These are phyloP conservation scores for Rhizopogon sp. DNA, from an alignment of 768 basidiomycete genomes.

Conservation along the genomic window DNA sequence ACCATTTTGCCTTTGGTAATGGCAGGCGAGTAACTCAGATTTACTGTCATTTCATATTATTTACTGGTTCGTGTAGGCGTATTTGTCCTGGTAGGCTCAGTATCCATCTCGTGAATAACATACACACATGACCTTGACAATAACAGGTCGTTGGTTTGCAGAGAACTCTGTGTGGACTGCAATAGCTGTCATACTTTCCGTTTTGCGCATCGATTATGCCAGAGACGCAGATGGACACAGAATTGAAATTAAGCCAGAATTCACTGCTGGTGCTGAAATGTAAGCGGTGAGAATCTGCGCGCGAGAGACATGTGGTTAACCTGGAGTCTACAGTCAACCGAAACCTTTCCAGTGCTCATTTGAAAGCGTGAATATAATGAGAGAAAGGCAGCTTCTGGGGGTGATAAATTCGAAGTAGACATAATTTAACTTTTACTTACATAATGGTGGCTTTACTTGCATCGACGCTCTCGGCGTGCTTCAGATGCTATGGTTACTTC, in stretches of 20 bases:
- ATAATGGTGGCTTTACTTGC: no score
- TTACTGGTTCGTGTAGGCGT: background rate
- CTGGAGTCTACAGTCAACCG: background rate
- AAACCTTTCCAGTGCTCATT: background rate
- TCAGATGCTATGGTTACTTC: no score
- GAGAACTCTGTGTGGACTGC: background rate
- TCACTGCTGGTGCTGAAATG: no score
- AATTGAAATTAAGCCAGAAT: background rate
- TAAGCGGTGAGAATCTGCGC: background rate
- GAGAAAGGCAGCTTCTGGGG: background rate
- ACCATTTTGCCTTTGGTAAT: background rate
- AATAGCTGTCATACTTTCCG: background rate
- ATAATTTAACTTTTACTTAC: background rate
- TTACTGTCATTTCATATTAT: background rate
- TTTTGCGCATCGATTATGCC: background rate
- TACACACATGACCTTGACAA: no score
- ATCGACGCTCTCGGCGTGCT: no score
- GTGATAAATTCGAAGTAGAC: background rate
- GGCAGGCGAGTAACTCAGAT: background rate
- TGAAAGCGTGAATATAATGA: background rate
- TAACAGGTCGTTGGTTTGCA: background rate
- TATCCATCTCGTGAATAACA: no score
- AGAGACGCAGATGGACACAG: background rate
- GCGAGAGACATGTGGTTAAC: background rate
- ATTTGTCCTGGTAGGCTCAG: background rate